Evolutionary conservation across 2,329 filamentous ascomycete species (phyloP), one percentile per base, ranked within the genome.

Genomic region (Nothopassalora personata): DNA sequence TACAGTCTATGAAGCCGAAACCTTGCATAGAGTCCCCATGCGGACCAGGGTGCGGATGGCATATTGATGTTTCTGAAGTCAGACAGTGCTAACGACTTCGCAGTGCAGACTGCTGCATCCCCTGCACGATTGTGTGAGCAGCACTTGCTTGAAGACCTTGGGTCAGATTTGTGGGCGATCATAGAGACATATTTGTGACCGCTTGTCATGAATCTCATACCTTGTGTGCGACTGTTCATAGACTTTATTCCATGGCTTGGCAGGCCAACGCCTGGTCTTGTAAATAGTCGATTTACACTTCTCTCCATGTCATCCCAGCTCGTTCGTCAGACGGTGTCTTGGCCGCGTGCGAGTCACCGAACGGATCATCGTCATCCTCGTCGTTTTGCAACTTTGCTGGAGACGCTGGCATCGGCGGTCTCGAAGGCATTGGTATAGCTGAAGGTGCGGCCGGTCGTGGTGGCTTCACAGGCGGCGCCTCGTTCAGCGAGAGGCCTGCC

Each of bases 361-460:
- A 96, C 0, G 91, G 91, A 70, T 96, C 85, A 63, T 94, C 83
- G n/a, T 91, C 88, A 47, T 91, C 87, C n/a, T 89, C 86, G 7
- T 89, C 86, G 2, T 83, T 83, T 7, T 80, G 78, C 57, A 59
- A n/a, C 30, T 45, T 33, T 30, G 49, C 36, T 5, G 60, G 9
- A 28, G 57, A 8, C 45, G 59, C 62, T n/a, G 56, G 31, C 3
- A 53, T 65, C 62, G 34, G 74, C 30, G 23, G 54, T 61, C 60
- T 67, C 18, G 74, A 65, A 27, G 74, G 76, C 60, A 76, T 75
- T n/a, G 74, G 68, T 9, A 72, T 65, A n/a, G 58, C 56, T 6
- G 53, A 19, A 66, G 75, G 62, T 72, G 55, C 75, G 23, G 69
- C 74, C 3, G 79, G 80, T 57, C 80, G 76, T 10, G 79, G 76